Evolutionary conservation across 2,329 filamentous ascomycete species (phyloP).

Genomic region (Pyricularia sp.): DNA sequence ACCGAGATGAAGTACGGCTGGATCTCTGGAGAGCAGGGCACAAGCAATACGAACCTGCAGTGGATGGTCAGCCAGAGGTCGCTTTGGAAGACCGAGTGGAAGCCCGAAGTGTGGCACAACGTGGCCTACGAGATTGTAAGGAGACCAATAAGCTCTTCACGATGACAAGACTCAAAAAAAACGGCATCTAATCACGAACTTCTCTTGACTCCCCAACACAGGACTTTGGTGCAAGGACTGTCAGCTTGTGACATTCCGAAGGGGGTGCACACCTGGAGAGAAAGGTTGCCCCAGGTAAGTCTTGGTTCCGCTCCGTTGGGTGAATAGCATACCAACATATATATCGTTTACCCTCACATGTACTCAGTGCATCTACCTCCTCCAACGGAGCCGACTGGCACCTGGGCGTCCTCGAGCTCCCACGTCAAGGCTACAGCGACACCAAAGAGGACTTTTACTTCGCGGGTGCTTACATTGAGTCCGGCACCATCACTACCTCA

Average conservation of each 20-base stretch:
- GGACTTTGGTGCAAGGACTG: conserved; percentile 52
- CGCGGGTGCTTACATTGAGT: conserved; percentile 63
- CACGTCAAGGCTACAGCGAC: conserved; percentile 43
- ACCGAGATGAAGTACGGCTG: conserved; percentile 65
- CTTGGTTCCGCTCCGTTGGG: background rate
- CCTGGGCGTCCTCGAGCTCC: conserved; percentile 58
- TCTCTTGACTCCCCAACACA: conserved; percentile 2
- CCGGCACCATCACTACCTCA: conserved; percentile 26
- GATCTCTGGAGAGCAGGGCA: conserved; percentile 36
- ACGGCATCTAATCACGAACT: background rate
- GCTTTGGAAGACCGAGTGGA: conserved; percentile 54
- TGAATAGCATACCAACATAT: background rate
- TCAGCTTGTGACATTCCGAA: conserved; percentile 63
- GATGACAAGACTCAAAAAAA: background rate
- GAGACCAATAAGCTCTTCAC: background rate
- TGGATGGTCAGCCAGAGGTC: conserved; percentile 54
- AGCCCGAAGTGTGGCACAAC: conserved; percentile 62
- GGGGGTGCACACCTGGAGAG: conserved; percentile 46
- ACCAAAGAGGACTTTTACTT: conserved; percentile 60
- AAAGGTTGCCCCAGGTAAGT: conserved; percentile 40
- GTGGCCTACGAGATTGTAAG: conserved; percentile 59
- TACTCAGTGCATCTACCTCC: conserved; percentile 46
- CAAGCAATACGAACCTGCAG: conserved; percentile 43
- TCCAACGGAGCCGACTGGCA: conserved; percentile 67
- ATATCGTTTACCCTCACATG: background rate